These are phyloP conservation scores for Lizonia empirigonia DNA, from an alignment of 2,329 filamentous ascomycete genomes.

Conservation along the genomic window DNA sequence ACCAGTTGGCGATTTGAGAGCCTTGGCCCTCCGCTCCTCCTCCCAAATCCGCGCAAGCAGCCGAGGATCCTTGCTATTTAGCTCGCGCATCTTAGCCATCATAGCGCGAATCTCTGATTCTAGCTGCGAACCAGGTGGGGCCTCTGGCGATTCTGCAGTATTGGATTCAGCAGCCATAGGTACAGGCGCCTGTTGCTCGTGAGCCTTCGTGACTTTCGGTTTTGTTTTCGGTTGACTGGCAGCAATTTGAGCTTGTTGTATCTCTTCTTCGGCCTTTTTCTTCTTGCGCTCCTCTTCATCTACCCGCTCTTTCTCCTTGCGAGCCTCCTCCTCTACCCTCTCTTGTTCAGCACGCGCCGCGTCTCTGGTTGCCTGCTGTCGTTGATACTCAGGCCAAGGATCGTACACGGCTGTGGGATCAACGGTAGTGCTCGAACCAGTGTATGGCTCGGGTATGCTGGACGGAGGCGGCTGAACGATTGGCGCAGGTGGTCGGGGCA, in stretches of 20 bases:
- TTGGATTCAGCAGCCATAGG: slow-evolving; percentile 1
- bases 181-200: slow-evolving; percentile 27
- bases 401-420: slow-evolving; percentile 62
- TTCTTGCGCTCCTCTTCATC: slow-evolving; percentile 30
- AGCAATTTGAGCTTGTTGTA: slow-evolving; percentile 14
- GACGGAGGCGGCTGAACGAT: slow-evolving; percentile 20
- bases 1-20: slow-evolving; percentile 30
- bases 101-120: slow-evolving; percentile 60
- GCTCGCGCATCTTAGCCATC: slow-evolving; percentile 64
- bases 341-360: slow-evolving; percentile 45
- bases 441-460: slow-evolving; percentile 31
- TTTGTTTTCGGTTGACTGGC: slow-evolving; percentile 27
- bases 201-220: slow-evolving; percentile 28
- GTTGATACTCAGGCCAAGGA: slow-evolving; percentile 57
- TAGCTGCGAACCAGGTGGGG: slow-evolving; percentile 37
- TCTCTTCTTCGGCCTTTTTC: slow-evolving; percentile 28
- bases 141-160: slow-evolving; percentile 7
- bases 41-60: slow-evolving; percentile 64
- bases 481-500: slow-evolving; percentile 17
- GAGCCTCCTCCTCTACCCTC: slow-evolving; percentile 30
- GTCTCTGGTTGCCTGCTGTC: slow-evolving; percentile 48
- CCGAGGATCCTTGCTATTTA: slow-evolving; percentile 60
- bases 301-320: slow-evolving; percentile 37
- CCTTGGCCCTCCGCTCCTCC: slow-evolving; percentile 54
- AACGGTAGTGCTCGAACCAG: slow-evolving; percentile 50